Evolutionary conservation across 352 stramenopile species (phyloP), one percentile per base, ranked within the genome.

Genomic region (Globisporangium mamillatum): DNA sequence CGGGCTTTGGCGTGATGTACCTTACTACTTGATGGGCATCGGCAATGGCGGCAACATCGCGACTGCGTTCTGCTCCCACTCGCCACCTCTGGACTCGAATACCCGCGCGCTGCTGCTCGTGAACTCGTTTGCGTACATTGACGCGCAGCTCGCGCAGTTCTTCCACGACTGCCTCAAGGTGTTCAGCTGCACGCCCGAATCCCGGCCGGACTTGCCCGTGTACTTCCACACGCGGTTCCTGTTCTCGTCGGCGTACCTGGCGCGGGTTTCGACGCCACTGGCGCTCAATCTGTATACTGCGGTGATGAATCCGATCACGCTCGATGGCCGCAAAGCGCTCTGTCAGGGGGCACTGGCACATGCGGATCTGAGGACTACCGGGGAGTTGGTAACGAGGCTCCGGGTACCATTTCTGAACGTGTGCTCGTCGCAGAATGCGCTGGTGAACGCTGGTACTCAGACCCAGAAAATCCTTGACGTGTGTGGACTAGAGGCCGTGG

Each of bases 161-260:
- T 79, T 98, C 61, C 95, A 99, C 75, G 95, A 98, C 76, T 97
- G 84, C 66, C 89, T 97, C 63, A 98, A 98, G 73, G 92, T 98
- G 34, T 95, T 99, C 68, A 73, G 76, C 7, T 98, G 90, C 73
- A 93, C 92, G 18, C 94, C 95, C 9, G 84, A 89, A 68, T 93
- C 88, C 16, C 78, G 95, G 12, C 94, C 96, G 9, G 94, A 98
- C 71, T 76, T 98, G 12, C 94, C 95, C 10, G 89, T 98, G 10
- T 98, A 98, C 75, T 99, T 98, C 77, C 97, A 98, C 80, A 76
- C 90, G 29, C 78, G 95, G 3, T 98, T 98, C 72, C 78, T 98
- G 36, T 99, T 99, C 78, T 98, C 88, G 0, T 63, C 81, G 1
- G 72, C 77, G 56, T 99, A 99, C 74, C 73, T 99, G 14, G 82